Percentiles rank a stretch among this genome's conserved stretches.
Conservation (phyloP, 768 basidiomycete genomes). For the Gymnopilus junonius region DNA sequence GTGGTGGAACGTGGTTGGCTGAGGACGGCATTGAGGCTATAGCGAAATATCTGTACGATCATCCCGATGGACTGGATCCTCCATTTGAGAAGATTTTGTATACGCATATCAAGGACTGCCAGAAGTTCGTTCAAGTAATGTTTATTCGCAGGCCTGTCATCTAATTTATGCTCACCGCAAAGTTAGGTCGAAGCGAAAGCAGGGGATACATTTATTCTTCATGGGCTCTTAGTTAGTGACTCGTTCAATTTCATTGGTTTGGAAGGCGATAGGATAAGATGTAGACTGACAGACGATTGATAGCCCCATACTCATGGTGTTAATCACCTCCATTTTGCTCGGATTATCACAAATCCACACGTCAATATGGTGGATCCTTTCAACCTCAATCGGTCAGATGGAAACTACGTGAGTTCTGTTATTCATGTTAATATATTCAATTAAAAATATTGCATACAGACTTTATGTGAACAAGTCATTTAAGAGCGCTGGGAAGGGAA, state of each 20-base stretch:
- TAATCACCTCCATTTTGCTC: slow-evolving; percentile 1
- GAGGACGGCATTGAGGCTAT: slow-evolving; percentile 1
- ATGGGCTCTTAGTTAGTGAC: neutral
- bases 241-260: neutral
- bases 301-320: neutral
- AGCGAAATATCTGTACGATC: neutral
- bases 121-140: slow-evolving; percentile 1
- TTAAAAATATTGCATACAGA: neutral
- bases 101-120: neutral
- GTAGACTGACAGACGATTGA: neutral
- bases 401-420: neutral
- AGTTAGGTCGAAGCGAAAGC: slow-evolving; percentile 2
- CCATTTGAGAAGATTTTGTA: neutral
- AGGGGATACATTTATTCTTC: slow-evolving; percentile 1
- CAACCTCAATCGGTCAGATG: slow-evolving; percentile 1
- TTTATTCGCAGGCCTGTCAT: too few relatives aligned
- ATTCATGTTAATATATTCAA: neutral
- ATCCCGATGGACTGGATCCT: neutral
- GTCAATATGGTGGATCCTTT: neutral
- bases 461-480: slow-evolving; percentile 1
- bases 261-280: neutral
- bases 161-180: too few relatives aligned
- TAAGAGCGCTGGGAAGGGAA: neutral
- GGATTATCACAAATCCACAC: slow-evolving; percentile 1
- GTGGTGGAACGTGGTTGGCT: neutral